These are phyloP conservation scores for Epichloe sylvatica DNA, from an alignment of 2,329 filamentous ascomycete species.

Conservation along the genomic window DNA sequence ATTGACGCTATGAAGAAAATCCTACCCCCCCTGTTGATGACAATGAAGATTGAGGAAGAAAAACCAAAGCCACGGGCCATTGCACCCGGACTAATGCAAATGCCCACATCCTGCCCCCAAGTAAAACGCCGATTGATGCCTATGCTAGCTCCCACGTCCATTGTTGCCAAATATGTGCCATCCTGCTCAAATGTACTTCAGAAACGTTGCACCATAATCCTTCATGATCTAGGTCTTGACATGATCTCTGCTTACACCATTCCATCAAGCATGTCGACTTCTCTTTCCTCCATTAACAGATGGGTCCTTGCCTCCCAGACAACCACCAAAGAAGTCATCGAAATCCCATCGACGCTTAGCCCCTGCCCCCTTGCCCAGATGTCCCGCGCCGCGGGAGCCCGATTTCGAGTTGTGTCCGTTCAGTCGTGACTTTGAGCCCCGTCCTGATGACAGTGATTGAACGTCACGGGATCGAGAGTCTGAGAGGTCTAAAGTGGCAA, in stretches of 20 bases:
- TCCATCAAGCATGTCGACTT: conserved; percentile 29
- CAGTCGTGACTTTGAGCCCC: conserved; percentile 18
- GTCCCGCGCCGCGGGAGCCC: conserved; percentile 18
- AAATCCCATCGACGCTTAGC: conserved; percentile 61
- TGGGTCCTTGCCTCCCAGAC: conserved; percentile 48
- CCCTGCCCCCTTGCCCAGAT: conserved; percentile 50
- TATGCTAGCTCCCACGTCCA: conserved; percentile 22
- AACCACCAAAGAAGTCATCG: conserved; percentile 61
- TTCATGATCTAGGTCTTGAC: conserved; percentile 5
- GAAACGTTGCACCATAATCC: conserved; percentile 4
- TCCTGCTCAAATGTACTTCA: conserved; percentile 9
- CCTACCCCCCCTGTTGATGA: background rate
- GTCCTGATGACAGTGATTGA: conserved; percentile 14
- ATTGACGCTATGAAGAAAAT: background rate
- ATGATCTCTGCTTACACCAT: conserved; percentile 5
- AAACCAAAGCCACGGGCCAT: background rate
- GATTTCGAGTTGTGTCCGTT: conserved; percentile 12
- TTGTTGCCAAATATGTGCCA: conserved; percentile 18
- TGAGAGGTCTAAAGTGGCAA: conserved; percentile 46
- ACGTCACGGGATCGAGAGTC: conserved; percentile 32
- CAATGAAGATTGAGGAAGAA: background rate
- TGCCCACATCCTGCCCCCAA: conserved; percentile 16
- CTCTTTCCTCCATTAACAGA: conserved; percentile 37
- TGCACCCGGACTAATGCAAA: conserved; percentile 8
- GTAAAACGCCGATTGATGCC: conserved; percentile 23